Evolutionary conservation across 768 basidiomycete species (phyloP), one percentile per base, ranked within the genome.

Genomic region (Podaxis carcinomalis): DNA sequence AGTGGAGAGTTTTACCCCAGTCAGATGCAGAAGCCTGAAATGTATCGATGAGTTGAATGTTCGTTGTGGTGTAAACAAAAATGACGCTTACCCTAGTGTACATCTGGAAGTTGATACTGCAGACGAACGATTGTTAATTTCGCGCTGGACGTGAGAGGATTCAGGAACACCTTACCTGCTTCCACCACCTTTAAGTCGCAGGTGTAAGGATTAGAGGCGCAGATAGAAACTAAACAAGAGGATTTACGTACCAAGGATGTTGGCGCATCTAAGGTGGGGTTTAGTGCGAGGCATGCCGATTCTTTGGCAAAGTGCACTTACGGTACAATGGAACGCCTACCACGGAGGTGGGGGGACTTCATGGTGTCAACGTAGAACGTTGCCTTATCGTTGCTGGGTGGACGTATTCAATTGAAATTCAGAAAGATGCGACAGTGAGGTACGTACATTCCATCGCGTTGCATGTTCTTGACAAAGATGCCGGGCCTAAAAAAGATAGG

Each of bases 91-190:
- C 83, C 67, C 85, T 78, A 27, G 86, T 88, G 73, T 88, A 88
- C 87, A 88, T 87, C 81, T 85, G 87, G 81, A 89, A 89, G 72
- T 89, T 89, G 76, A 88, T 88, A 67, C 86, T 87, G 63, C 59
- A 39, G 63, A 28, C n/a, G 10, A 9, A n/a, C 25, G 42, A 52
- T 36, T 19, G 59, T 19, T 50, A 13, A 54, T 35, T 32, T 36
- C 10, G 11, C 5, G 5, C 44, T 36, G 40, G n/a, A n/a, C n/a
- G 27, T n/a, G 11, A 25, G n/a, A 25, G 16, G 57, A 5, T 21
- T 16, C 54, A 25, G n/a, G 13, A 14, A 25, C 13, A 21, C 67
- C 70, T 61, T 62, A 82, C 82, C 82, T 83, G 72, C 83, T 83
- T 42, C 83, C 83, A 58, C 83, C 81, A 61, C 81, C 82, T 32